Base-by-base conservation (phyloP, 352 stramenopile species). In the Phytophthora syringae region DNA sequence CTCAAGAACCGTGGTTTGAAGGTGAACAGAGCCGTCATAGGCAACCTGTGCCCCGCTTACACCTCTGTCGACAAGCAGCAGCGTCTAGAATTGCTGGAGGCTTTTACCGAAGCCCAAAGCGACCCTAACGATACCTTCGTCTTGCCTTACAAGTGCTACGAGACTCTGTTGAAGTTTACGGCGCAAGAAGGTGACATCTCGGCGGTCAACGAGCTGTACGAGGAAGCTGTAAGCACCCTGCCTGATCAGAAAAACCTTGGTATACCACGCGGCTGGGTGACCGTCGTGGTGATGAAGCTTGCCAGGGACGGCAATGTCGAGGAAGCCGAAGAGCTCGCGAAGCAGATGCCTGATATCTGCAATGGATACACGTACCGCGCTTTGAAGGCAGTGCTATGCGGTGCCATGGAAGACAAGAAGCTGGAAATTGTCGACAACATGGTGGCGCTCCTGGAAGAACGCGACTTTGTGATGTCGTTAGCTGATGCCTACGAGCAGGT, bases 21-120 rank as follows among this genome's bases (percentile, higher is more conserved):
- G 18, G 57, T 84, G 36, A 86, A 71, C 49, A 80, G 71, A 42
- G 62, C 63, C n/a, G 54, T 86, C 27, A 66, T 86, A 20, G 77
- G 79, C 22, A 68, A 82, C 50, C 53, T 85, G 50, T 87, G 73
- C 48, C 60, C 73, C 37, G 61, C 63, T 25, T 85, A 88, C 34
- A 53, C 65, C 11, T 42, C 22, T 37, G 82, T 76, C 30, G 71
- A 79, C 60, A 88, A 88, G 60, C 67, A 79, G 36, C 82, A 90
- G 60, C 82, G 79, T 21, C 62, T 85, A 53, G 66, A 78, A 50
- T 54, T 90, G 36, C 67, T 90, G 15, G 79, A 90, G 34, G 77
- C 73, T 39, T 90, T 85, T 67, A 62, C 66, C 7, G 62, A 75
- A 20, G 69, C 64, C 22, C 63, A 70, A 48, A 57, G 36, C 18